Percentiles rank a stretch among this genome's conserved stretches.
phyloP scores from a whole-genome alignment of 768 basidiomycete species.

The Pleurotus platypus region DNA sequence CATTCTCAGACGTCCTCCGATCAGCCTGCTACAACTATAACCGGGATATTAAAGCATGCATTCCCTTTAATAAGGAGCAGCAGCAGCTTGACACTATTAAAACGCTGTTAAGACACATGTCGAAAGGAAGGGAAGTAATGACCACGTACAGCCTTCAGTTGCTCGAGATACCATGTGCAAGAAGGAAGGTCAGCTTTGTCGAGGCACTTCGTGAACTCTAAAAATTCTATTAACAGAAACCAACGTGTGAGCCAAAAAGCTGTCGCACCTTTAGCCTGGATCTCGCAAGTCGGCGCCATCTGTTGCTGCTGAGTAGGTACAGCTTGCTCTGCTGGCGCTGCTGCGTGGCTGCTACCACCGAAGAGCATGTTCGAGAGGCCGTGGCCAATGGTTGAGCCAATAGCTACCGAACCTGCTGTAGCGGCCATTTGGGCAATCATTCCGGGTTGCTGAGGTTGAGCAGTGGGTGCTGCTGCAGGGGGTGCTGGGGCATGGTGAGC shows the following conservation, averaged over 20 bases:
- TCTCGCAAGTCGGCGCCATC: conserved; percentile 58
- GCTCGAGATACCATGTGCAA: conserved; percentile 85
- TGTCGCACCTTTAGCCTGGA: conserved; percentile 72
- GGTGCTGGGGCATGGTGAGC: conserved; percentile 38
- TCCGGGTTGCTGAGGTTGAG: conserved; percentile 57
- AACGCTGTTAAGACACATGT: conserved; percentile 11
- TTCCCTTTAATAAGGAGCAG: conserved; percentile 45
- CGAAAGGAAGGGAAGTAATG: not conserved
- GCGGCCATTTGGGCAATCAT: conserved; percentile 84
- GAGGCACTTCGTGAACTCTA: conserved; percentile 83
- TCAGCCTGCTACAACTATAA: too few species aligned
- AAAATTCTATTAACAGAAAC: not conserved
- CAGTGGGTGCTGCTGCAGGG: conserved; percentile 37
- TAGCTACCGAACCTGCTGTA: conserved; percentile 85
- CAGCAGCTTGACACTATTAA: conserved; percentile 70
- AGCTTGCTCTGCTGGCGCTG: conserved; percentile 45
- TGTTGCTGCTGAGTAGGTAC: conserved; percentile 47
- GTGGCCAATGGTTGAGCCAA: conserved; percentile 86
- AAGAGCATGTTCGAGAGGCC: conserved; percentile 91
- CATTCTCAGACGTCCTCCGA: too few species aligned
- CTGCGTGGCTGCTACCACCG: conserved; percentile 53
- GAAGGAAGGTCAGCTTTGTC: conserved; percentile 77
- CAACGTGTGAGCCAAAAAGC: not conserved
- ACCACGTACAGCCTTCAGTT: conserved; percentile 76
- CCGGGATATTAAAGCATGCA: too few species aligned